These are phyloP conservation scores for Penicillium ochrochloron DNA, from an alignment of 495 filamentous ascomycete genomes.

Conservation along the genomic window DNA sequence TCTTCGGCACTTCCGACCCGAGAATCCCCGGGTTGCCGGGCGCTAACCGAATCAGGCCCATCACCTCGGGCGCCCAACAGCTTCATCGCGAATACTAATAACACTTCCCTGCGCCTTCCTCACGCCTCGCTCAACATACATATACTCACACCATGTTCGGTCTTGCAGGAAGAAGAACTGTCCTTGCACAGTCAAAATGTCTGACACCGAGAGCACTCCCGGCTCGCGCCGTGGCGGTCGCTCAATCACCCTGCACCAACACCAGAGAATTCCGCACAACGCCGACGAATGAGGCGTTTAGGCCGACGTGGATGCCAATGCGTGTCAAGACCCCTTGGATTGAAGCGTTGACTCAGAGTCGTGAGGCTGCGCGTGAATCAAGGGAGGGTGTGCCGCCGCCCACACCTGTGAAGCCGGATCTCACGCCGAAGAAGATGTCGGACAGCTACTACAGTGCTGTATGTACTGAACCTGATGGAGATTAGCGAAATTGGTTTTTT, in stretches of 20 bases:
- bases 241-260: conserved; percentile 20
- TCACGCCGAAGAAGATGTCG: conserved; percentile 66
- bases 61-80: conserved; percentile 21
- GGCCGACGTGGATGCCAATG: conserved; percentile 53
- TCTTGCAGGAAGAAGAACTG: conserved; percentile 28
- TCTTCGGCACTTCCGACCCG: conserved; percentile 14
- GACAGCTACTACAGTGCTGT: conserved; percentile 69
- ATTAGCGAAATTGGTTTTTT: background rate
- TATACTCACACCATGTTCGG: conserved; percentile 26
- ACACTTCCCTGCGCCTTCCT: conserved; percentile 1
- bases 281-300: conserved; percentile 31
- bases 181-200: conserved; percentile 21
- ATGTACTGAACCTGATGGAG: conserved; percentile 23
- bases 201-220: conserved; percentile 15
- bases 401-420: conserved; percentile 48
- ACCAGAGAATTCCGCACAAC: conserved; percentile 38
- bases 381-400: conserved; percentile 29
- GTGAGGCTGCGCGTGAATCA: conserved; percentile 43
- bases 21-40: conserved; percentile 24
- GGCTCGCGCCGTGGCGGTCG: conserved; percentile 18
- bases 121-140: background rate
- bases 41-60: conserved; percentile 25
- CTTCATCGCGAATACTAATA: conserved; percentile 25
- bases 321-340: conserved; percentile 72
- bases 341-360: conserved; percentile 62